phyloP scores from a whole-genome alignment of 768 basidiomycete species.

The Leccinum barrowsii region DNA sequence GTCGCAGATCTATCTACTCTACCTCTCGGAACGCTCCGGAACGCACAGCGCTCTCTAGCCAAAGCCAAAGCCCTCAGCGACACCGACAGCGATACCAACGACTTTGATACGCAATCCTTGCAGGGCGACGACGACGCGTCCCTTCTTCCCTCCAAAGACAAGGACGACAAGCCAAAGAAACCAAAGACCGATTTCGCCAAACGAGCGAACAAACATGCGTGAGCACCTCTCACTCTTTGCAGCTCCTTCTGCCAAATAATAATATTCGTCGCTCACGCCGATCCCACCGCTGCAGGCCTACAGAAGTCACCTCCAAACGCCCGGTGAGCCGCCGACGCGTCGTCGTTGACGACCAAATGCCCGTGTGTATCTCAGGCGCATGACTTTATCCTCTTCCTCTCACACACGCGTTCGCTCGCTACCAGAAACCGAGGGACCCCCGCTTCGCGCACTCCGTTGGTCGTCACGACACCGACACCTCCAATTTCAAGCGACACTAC shows the following conservation, averaged over 20 bases:
- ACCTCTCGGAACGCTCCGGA: constrained; percentile 62
- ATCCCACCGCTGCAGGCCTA: constrained; percentile 50
- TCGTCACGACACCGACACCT: constrained; percentile 53
- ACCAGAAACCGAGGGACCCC: constrained; percentile 79
- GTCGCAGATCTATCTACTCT: constrained; percentile 52
- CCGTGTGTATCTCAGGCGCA: constrained; percentile 42
- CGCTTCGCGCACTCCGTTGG: constrained; percentile 78
- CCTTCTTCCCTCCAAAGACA: constrained; percentile 17
- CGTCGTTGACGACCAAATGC: constrained; percentile 63
- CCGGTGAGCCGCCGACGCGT: constrained; percentile 72
- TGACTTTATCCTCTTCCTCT: neutral
- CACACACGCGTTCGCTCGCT: neutral
- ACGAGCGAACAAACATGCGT: constrained; percentile 85
- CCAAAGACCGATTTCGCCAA: constrained; percentile 49
- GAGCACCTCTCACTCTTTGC: constrained; percentile 30
- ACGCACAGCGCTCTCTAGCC: constrained; percentile 56
- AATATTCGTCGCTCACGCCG: neutral
- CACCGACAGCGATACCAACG: constrained; percentile 12
- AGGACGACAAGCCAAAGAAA: constrained; percentile 24
- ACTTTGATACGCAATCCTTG: neutral
- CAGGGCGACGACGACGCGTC: constrained; percentile 11
- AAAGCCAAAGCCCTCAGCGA: constrained; percentile 38
- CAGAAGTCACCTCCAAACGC: constrained; percentile 78
- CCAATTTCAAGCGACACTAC: constrained; percentile 69
- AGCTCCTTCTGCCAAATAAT: neutral